Evolutionary conservation across 345 rosid species (phyloP), one percentile per base, ranked within the genome.

Genomic region (Euphorbia tirucalli): DNA sequence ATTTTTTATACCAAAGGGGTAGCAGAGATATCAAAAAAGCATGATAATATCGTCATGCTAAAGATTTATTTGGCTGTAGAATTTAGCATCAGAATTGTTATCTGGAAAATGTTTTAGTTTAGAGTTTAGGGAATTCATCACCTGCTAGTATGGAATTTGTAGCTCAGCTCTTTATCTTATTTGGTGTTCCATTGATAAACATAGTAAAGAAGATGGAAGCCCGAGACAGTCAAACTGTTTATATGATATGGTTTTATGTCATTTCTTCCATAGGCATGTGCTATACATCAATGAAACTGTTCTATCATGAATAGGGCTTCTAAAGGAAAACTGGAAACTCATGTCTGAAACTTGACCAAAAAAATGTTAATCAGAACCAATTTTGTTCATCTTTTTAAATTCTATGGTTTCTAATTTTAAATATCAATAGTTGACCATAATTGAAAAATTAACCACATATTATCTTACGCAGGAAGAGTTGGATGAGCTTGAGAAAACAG

Each of bases 391-490:
- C 8, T 3, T 11, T 60, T 30, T 24, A 61, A 16, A 22, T 22
- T 11, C 54, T 48, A 46, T 13, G 16, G 16, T 46, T 44, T 13
- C 14, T 46, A 46, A 46, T 46, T 46, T 44, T 44, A 13, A 13
- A 7, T 44, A 8, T 44, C 15, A 44, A 35, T 35, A 6, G 52
- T 16, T 46, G 52, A 46, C 52, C 52, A 46, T 4, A 46, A 46
- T 11, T 46, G 2, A 13, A 46, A 46, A 46, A 13, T 3, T 46
- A 46, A 46, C 52, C 19, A 16, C 18, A 46, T 46, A 13, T 35
- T 35, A 35, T 7, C 77, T 66, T 74, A 31, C 74, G 32, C 85
- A 90, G 96, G 74, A 79, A 50, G 91, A 90, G 81, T 69, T 90
- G 87, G 84, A 82, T 35, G 87, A 82, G 77, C 83, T 90, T 8